Percentiles rank a stretch among this genome's conserved stretches.
Conservation (phyloP, 75 land plant species). For the Picea glauca region DNA sequence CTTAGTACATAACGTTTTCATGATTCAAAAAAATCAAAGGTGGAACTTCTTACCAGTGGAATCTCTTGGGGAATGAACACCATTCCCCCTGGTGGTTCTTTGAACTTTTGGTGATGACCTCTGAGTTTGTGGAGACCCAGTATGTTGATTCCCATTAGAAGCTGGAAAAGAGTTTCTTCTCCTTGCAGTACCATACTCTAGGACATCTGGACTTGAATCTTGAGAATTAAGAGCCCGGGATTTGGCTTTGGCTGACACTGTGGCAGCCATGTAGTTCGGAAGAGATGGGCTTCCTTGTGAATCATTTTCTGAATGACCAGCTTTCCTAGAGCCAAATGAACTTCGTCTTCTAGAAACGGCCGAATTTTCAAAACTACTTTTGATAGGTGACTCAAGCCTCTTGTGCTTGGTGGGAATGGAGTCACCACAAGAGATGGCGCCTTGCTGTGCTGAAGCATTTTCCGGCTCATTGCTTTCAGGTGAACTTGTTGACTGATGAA, state of each 20-base stretch:
- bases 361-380: constrained; percentile 29
- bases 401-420: constrained; percentile 17
- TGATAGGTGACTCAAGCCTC: constrained; percentile 23
- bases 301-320: constrained; percentile 34
- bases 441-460: constrained; percentile 17
- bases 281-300: constrained; percentile 53
- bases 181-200: constrained; percentile 13
- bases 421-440: constrained; percentile 8
- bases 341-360: constrained; percentile 28
- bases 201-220: constrained; percentile 28
- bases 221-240: constrained; percentile 42
- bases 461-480: constrained; percentile 24
- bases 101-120: constrained; percentile 30
- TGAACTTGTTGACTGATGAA: constrained; percentile 33
- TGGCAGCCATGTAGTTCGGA: constrained; percentile 86
- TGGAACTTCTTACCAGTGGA: constrained; percentile 18
- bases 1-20: too few species aligned
- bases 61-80: constrained; percentile 22
- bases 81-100: constrained; percentile 34
- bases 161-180: constrained; percentile 51
- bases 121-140: constrained; percentile 32
- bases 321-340: constrained; percentile 26
- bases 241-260: constrained; percentile 85
- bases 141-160: constrained; percentile 40
- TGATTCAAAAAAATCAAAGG: background rate